A percentile compares a stretch with the other conserved stretches of the same genome.
Evolutionary conservation across 83 land plant genomes (phyloP).

Genomic region (Thuja plicata): DNA sequence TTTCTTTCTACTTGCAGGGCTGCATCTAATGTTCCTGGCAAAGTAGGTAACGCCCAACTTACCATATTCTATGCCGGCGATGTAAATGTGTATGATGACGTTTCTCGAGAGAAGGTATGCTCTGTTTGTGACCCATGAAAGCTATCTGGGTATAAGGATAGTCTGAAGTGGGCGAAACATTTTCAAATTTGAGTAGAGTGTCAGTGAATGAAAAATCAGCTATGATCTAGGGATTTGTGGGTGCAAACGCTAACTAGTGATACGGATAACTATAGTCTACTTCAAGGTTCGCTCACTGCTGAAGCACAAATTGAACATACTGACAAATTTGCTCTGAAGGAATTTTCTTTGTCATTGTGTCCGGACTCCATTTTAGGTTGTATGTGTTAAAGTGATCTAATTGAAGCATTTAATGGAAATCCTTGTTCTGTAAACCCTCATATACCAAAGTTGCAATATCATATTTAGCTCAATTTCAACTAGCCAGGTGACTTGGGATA

Average conservation of each 20-base stretch:
- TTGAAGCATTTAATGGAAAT: neutral
- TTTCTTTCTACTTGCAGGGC: slow-evolving; percentile 11
- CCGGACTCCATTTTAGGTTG: neutral
- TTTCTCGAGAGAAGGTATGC: slow-evolving; percentile 26
- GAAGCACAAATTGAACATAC: neutral
- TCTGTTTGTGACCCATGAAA: neutral
- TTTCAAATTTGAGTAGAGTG: neutral
- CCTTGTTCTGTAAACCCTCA: neutral
- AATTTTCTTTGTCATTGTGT: neutral
- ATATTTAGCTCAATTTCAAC: neutral
- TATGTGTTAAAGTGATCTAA: neutral
- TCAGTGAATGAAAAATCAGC: neutral
- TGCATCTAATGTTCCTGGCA: neutral
- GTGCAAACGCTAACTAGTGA: neutral
- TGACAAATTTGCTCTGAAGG: neutral
- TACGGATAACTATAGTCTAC: neutral
- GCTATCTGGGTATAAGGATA: neutral
- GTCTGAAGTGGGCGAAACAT: neutral
- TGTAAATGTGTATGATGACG: slow-evolving; percentile 26
- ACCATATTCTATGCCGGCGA: slow-evolving; percentile 27
- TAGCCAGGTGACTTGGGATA: neutral
- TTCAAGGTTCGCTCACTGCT: neutral
- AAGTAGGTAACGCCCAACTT: slow-evolving; percentile 14
- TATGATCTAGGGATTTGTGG: neutral
- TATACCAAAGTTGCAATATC: neutral